Conservation (phyloP, 2,329 filamentous ascomycete species). For the Calonectria honghensis region DNA sequence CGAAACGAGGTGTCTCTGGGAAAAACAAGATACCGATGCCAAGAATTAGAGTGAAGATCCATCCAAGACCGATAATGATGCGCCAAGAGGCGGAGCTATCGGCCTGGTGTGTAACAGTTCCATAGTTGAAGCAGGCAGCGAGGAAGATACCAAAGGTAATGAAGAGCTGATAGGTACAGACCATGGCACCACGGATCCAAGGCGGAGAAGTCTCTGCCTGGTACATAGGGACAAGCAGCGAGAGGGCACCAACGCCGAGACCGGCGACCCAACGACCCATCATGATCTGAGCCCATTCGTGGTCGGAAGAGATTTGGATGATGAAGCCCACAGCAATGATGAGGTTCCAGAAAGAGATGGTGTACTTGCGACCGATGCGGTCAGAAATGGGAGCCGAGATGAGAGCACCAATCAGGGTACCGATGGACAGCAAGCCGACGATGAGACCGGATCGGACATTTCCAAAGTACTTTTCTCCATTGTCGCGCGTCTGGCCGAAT, state of each 20-base stretch:
- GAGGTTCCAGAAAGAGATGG: conserved; percentile 77
- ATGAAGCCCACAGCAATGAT: conserved; percentile 79
- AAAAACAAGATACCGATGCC: conserved; percentile 70
- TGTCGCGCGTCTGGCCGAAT: conserved; percentile 66
- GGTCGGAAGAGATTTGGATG: conserved; percentile 76
- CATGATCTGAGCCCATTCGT: conserved; percentile 79
- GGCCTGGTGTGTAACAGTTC: conserved; percentile 69
- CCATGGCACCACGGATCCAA: conserved; percentile 79
- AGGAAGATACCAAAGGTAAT: conserved; percentile 82
- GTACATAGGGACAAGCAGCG: conserved; percentile 82
- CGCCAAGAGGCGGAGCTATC: conserved; percentile 74
- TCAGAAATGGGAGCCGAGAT: conserved; percentile 79
- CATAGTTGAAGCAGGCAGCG: conserved; percentile 77
- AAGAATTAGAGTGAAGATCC: conserved; percentile 69
- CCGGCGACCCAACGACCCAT: conserved; percentile 79
- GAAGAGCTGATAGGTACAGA: conserved; percentile 82
- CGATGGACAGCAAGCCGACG: conserved; percentile 75
- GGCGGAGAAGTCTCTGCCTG: conserved; percentile 82
- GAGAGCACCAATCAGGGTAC: conserved; percentile 77
- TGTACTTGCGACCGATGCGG: conserved; percentile 76
- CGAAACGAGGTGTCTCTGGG: conserved; percentile 71
- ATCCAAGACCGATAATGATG: conserved; percentile 74
- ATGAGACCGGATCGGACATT: conserved; percentile 75
- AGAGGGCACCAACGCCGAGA: conserved; percentile 79
- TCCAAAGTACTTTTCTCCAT: conserved; percentile 67